Evolutionary conservation across 257 asterid genomes (phyloP).

Genomic region (Anisodus acutangulus): DNA sequence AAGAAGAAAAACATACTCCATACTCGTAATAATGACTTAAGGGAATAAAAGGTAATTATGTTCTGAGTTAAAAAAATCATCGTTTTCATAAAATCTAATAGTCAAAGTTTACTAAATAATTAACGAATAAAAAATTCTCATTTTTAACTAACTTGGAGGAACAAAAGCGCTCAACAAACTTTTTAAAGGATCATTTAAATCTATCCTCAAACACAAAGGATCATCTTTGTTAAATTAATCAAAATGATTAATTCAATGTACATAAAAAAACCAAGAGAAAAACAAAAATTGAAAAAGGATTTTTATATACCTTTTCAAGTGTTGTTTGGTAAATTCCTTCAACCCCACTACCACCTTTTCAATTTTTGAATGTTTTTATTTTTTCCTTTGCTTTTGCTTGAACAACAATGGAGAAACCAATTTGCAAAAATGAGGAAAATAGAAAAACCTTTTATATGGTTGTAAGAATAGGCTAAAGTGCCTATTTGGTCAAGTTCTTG

Average conservation of each 20-base stretch:
- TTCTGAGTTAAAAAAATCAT: background rate
- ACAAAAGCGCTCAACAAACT: background rate
- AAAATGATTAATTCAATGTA: background rate
- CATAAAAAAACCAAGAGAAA: background rate
- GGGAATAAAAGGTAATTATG: background rate
- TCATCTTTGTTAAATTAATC: background rate
- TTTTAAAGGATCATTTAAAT: background rate
- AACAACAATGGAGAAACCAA: background rate
- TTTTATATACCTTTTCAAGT: background rate
- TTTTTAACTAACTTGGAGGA: background rate
- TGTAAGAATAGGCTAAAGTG: too few relatives aligned
- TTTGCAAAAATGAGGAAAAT: too few relatives aligned
- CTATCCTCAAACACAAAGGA: background rate
- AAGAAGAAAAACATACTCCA: too few relatives aligned
- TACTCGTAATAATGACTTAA: too few relatives aligned
- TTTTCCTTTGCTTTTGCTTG: background rate
- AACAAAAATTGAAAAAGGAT: too few relatives aligned
- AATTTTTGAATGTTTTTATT: background rate
- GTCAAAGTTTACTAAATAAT: background rate
- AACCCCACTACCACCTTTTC: background rate
- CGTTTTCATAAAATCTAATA: too few relatives aligned
- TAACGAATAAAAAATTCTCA: background rate
- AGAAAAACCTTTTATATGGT: background rate
- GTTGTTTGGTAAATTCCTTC: background rate
- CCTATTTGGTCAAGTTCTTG: background rate